Conservation (phyloP, 805 yeast genomes). For the Candida takata region DNA sequence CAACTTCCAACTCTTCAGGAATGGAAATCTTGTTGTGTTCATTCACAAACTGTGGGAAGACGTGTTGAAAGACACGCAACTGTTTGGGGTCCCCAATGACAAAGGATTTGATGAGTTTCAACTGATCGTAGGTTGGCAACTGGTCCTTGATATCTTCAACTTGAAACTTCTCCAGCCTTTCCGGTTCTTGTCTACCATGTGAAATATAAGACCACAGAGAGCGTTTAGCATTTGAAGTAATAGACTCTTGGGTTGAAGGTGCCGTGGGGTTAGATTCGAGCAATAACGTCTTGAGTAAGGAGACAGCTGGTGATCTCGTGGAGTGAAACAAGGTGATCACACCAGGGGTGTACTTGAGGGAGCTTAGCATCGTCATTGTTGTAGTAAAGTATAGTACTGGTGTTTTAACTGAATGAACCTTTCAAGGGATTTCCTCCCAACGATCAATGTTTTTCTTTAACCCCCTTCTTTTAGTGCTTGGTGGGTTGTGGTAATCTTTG, state of each 20-base stretch:
- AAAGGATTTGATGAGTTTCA: conserved; percentile 16
- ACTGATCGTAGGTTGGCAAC: conserved; percentile 23
- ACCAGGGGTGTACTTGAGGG: conserved; percentile 39
- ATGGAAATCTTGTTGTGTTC: conserved; percentile 5
- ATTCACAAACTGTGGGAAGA: conserved; percentile 18
- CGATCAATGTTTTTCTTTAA: too few relatives aligned
- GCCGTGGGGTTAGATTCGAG: conserved; percentile 6
- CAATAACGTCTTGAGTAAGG: conserved; percentile 6
- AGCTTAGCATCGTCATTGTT: conserved; percentile 32
- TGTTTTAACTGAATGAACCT: too few relatives aligned
- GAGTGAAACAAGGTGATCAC: conserved; percentile 37
- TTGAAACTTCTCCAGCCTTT: conserved; percentile 3
- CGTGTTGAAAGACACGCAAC: conserved; percentile 11
- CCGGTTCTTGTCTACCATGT: conserved; percentile 10
- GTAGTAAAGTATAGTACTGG: too few relatives aligned
- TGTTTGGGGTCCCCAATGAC: conserved; percentile 2
- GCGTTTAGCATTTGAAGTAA: conserved; percentile 2
- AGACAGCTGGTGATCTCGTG: conserved; percentile 13
- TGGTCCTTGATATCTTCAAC: conserved; percentile 10
- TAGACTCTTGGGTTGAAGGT: conserved; percentile 5
- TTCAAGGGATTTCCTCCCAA: too few relatives aligned
- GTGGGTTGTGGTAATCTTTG: too few relatives aligned
- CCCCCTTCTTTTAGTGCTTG: too few relatives aligned
- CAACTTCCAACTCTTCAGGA: conserved; percentile 6
- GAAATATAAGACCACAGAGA: conserved; percentile 16